phyloP scores from a whole-genome alignment of 164 flowering plant species.

The Stephania japonica region DNA sequence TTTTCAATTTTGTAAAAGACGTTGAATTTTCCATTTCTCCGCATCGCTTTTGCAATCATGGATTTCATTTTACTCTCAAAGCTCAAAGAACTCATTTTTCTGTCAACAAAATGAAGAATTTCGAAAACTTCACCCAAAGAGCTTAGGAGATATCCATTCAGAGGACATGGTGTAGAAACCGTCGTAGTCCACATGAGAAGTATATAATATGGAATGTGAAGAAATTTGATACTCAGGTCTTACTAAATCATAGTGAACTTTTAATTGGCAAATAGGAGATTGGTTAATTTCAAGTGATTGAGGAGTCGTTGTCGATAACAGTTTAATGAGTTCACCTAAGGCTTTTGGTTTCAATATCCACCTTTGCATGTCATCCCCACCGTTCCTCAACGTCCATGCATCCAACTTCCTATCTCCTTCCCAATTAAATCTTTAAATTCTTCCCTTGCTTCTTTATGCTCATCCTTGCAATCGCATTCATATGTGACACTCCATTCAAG shows the following conservation, averaged over 20 bases:
- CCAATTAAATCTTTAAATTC: background rate
- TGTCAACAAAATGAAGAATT: slow-evolving; percentile 1
- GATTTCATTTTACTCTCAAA: background rate
- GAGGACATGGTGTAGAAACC: background rate
- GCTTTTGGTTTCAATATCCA: background rate
- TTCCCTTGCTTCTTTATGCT: background rate
- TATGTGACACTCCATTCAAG: background rate
- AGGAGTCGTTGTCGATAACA: background rate
- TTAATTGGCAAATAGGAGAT: background rate
- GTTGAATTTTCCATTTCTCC: background rate
- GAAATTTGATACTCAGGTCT: background rate
- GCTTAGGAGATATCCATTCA: background rate
- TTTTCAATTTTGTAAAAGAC: background rate
- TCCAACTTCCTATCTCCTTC: background rate
- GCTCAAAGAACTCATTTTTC: background rate
- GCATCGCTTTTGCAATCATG: background rate
- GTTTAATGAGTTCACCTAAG: background rate
- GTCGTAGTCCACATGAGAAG: background rate
- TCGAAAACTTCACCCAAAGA: background rate
- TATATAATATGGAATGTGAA: slow-evolving; percentile 3
- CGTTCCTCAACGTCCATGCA: too few species aligned
- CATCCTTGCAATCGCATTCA: background rate
- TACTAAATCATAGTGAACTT: background rate
- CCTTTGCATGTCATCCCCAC: too few species aligned
- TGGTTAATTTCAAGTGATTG: background rate